Conservation (phyloP, 768 basidiomycete genomes). For the Pilatotrama ljubarskyi region DNA sequence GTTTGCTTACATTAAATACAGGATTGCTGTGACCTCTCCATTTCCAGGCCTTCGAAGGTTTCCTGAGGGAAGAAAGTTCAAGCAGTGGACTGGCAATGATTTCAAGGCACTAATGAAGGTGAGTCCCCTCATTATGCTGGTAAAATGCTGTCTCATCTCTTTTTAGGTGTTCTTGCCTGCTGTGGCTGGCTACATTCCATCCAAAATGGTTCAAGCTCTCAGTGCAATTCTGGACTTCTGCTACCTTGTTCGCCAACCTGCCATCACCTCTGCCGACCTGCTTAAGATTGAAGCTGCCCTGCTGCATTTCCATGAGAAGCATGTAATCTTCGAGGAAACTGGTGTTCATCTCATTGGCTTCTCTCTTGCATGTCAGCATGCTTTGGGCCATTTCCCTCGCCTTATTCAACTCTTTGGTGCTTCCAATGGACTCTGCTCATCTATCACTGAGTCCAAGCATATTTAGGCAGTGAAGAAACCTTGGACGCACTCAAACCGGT, state of each 20-base stretch:
- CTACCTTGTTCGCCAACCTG: constrained; percentile 20
- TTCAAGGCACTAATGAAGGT: too few relatives aligned
- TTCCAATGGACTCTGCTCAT: constrained; percentile 28
- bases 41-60: too few relatives aligned
- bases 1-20: too few relatives aligned
- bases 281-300: constrained; percentile 14
- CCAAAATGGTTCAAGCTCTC: not conserved
- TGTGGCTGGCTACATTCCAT: constrained; percentile 7
- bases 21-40: too few relatives aligned
- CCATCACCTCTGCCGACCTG: not conserved
- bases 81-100: too few relatives aligned
- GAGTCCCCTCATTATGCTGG: too few relatives aligned
- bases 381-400: constrained; percentile 20
- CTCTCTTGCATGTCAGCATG: constrained; percentile 24
- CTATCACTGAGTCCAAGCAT: constrained; percentile 30
- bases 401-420: constrained; percentile 24
- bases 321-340: constrained; percentile 14
- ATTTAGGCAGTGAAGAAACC: constrained; percentile 29
- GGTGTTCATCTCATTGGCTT: constrained; percentile 20
- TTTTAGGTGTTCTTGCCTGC: constrained; percentile 27
- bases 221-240: constrained; percentile 16
- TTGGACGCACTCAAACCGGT: constrained; percentile 23
- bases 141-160: too few relatives aligned
- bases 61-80: too few relatives aligned
- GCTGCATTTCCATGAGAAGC: constrained; percentile 4